Percentiles rank a stretch among this genome's conserved stretches.
Evolutionary conservation across 2,329 filamentous ascomycete species (phyloP).

Genomic region (Pestalotiopsis sp.): DNA sequence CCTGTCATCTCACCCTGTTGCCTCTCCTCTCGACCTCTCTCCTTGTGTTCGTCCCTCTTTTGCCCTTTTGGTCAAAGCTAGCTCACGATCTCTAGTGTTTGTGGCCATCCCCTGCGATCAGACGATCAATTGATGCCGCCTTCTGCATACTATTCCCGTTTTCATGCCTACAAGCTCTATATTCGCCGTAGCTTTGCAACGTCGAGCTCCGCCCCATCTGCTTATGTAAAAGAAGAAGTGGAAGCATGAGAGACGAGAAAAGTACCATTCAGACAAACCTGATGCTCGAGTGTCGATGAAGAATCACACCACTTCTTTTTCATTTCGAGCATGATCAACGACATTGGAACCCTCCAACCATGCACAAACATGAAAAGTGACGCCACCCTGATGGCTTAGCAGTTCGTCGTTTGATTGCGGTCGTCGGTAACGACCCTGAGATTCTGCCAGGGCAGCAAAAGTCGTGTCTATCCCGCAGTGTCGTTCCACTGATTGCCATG

Average conservation of each 20-base stretch:
- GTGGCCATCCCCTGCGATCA: neutral
- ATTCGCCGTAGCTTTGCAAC: neutral
- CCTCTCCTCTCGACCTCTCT: neutral
- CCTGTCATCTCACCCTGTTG: neutral
- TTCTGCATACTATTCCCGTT: neutral
- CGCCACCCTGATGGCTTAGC: neutral
- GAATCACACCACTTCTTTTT: neutral
- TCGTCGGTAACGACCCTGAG: neutral
- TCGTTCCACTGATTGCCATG: conserved; percentile 3
- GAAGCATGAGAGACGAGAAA: neutral
- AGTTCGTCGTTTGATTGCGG: neutral
- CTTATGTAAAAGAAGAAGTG: neutral
- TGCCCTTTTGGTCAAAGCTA: neutral
- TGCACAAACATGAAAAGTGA: neutral
- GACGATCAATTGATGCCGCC: neutral
- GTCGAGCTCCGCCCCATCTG: neutral
- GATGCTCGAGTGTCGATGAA: neutral
- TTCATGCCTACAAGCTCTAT: too few species aligned
- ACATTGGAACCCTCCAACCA: neutral
- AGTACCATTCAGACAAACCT: neutral
- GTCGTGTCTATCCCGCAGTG: neutral
- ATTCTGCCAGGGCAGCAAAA: neutral
- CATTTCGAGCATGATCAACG: neutral
- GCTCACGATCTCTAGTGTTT: neutral
- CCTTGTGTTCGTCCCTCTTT: neutral